Evolutionary conservation across 345 rosid species (phyloP).

Genomic region (Populus pruinosa): DNA sequence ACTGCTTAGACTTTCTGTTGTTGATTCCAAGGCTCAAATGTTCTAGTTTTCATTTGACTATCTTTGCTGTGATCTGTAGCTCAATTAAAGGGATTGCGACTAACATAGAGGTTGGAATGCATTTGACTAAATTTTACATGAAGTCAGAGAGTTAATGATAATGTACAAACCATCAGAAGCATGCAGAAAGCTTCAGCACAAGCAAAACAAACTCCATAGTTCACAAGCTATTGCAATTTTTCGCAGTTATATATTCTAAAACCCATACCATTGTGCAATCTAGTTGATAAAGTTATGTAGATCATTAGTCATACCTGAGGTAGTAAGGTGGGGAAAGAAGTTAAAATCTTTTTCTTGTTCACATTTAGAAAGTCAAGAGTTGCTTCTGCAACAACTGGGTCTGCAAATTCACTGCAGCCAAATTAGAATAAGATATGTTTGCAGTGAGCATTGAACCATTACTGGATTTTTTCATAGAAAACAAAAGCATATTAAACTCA

Average conservation of each 20-base stretch:
- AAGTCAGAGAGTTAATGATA: too few relatives aligned
- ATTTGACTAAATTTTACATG: too few relatives aligned
- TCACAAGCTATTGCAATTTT: not conserved
- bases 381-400: constrained; percentile 82
- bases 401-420: constrained; percentile 84
- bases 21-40: not conserved
- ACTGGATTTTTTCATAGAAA: not conserved
- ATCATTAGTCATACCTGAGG: constrained; percentile 59
- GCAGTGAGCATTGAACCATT: not conserved
- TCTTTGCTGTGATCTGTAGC: too few relatives aligned
- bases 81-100: too few relatives aligned
- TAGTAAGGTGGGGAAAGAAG: constrained; percentile 65
- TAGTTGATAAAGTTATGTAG: not conserved
- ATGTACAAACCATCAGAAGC: not conserved
- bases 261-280: not conserved
- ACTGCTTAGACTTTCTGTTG: not conserved
- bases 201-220: not conserved
- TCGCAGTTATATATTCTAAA: not conserved
- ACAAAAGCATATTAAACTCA: constrained; percentile 2
- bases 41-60: not conserved
- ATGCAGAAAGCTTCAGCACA: not conserved
- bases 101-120: too few relatives aligned
- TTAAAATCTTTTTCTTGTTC: constrained; percentile 63
- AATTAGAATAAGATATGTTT: constrained; percentile 30
- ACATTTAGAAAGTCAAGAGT: constrained; percentile 72